Conservation (phyloP, 768 basidiomycete genomes). For the Phaeotremella fagi region DNA sequence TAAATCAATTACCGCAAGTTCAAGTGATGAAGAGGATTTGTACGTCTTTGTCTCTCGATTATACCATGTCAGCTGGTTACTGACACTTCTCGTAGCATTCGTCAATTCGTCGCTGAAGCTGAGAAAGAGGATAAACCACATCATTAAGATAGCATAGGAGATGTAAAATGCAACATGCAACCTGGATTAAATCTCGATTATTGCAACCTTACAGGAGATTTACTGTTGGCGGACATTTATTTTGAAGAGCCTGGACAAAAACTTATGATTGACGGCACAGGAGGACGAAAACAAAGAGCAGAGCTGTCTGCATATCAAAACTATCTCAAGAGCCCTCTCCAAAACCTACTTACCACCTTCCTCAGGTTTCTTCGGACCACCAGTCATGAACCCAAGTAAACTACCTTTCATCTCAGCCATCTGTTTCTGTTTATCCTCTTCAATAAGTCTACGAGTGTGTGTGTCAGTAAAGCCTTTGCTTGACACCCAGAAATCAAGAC, state of each 20-base stretch:
- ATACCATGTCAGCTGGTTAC: background rate
- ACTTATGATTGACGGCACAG: too few species aligned
- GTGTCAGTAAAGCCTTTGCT: background rate
- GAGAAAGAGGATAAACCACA: constrained; percentile 39
- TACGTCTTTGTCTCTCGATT: constrained; percentile 18
- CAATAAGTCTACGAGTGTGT: constrained; percentile 36
- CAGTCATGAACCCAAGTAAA: constrained; percentile 33
- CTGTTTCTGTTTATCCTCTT: constrained; percentile 48
- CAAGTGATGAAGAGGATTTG: constrained; percentile 47
- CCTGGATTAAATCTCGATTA: too few species aligned
- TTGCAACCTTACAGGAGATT: too few species aligned
- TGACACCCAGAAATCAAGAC: too few species aligned
- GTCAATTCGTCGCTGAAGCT: constrained; percentile 47
- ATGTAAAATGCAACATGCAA: background rate
- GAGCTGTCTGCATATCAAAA: constrained; percentile 12
- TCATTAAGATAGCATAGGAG: constrained; percentile 7
- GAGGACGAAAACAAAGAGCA: background rate
- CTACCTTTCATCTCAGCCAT: constrained; percentile 48
- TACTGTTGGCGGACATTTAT: too few species aligned
- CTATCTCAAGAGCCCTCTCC: background rate
- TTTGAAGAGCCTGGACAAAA: too few species aligned
- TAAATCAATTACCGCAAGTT: constrained; percentile 21
- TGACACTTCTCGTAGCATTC: constrained; percentile 30
- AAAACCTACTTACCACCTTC: background rate
- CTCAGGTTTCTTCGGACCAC: constrained; percentile 18